Conservation (phyloP, 495 filamentous ascomycete genomes). For the Talaromyces ruber region DNA sequence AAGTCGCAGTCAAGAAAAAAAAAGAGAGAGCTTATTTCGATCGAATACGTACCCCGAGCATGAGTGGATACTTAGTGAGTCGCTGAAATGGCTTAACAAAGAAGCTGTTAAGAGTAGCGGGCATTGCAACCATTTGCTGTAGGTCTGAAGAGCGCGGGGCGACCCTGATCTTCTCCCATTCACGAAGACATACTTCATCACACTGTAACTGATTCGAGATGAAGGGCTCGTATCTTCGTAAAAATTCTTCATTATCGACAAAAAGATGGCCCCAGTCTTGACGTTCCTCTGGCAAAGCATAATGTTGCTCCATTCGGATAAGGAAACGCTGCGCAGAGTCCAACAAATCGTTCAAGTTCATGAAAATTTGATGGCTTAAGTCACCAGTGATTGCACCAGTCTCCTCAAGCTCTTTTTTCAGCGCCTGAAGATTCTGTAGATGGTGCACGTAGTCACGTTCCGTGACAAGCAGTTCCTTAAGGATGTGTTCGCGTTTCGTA, state of each 20-base stretch:
- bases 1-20: not conserved
- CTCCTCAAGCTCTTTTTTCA: constrained; percentile 84
- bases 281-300: constrained; percentile 62
- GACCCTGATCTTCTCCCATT: constrained; percentile 46
- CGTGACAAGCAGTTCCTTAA: constrained; percentile 84
- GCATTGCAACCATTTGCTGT: constrained; percentile 54
- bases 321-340: constrained; percentile 93
- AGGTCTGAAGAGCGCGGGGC: constrained; percentile 48
- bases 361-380: constrained; percentile 86
- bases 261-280: constrained; percentile 94
- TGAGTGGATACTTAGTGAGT: constrained; percentile 84
- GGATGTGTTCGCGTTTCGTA: constrained; percentile 78
- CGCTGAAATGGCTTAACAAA: constrained; percentile 95
- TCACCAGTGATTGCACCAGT: constrained; percentile 84
- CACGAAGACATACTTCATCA: constrained; percentile 36
- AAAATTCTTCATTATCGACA: constrained; percentile 65
- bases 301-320: constrained; percentile 92
- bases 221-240: constrained; percentile 89
- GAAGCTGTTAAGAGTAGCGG: constrained; percentile 68
- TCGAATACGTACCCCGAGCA: constrained; percentile 60
- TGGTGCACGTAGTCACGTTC: constrained; percentile 99
- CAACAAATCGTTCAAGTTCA: constrained; percentile 87
- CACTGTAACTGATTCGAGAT: constrained; percentile 77
- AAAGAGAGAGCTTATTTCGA: not conserved
- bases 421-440: constrained; percentile 83